phyloP scores from a whole-genome alignment of 2,329 filamentous ascomycete species.

The Talaromyces sp. region DNA sequence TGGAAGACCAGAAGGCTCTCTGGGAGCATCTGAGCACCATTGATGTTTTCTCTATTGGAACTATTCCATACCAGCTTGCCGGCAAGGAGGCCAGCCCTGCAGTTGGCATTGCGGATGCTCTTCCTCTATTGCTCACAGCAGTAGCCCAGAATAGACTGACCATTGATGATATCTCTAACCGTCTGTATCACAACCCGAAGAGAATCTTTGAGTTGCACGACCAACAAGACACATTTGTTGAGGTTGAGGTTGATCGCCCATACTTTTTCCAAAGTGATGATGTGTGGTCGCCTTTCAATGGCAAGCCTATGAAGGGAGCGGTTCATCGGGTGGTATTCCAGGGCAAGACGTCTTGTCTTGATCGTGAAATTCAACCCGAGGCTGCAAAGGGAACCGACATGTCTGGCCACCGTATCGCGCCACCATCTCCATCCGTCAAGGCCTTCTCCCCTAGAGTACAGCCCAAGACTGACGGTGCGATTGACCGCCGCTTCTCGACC shows the following conservation, averaged over 20 bases:
- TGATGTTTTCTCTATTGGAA: constrained; percentile 75
- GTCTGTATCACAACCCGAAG: constrained; percentile 73
- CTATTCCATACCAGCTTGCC: constrained; percentile 71
- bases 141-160: constrained; percentile 69
- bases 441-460: constrained; percentile 37
- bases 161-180: constrained; percentile 65
- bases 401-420: constrained; percentile 57
- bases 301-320: constrained; percentile 62
- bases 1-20: constrained; percentile 65
- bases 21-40: constrained; percentile 70
- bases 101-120: constrained; percentile 65
- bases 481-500: constrained; percentile 33
- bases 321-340: constrained; percentile 74
- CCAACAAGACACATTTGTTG: constrained; percentile 66
- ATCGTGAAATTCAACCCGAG: constrained; percentile 58
- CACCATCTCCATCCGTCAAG: constrained; percentile 55
- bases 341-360: constrained; percentile 68
- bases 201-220: constrained; percentile 79
- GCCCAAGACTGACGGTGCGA: constrained; percentile 30
- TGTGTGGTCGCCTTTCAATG: constrained; percentile 67
- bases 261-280: constrained; percentile 53
- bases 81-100: constrained; percentile 53
- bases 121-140: constrained; percentile 70
- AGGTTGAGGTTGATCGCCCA: constrained; percentile 70
- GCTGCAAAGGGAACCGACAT: constrained; percentile 65